phyloP scores from a whole-genome alignment of 1,284 basidiomycete species.

The Schizophyllum amplum region DNA sequence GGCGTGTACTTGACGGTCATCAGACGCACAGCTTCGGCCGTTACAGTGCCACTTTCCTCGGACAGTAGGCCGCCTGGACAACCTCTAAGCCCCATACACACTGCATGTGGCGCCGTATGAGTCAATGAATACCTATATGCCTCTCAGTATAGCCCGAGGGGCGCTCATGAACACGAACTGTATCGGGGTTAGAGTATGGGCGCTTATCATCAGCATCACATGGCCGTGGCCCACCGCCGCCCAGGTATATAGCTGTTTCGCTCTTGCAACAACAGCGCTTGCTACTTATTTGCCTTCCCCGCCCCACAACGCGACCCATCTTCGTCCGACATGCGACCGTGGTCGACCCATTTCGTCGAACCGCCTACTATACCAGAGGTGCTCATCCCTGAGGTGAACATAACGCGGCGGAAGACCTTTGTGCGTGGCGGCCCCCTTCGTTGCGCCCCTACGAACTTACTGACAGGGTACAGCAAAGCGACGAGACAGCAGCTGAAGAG shows the following conservation, averaged over 20 bases:
- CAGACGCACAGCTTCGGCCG: too few relatives aligned
- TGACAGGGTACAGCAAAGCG: not conserved
- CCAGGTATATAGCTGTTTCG: not conserved
- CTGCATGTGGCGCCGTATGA: too few relatives aligned
- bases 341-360: not conserved
- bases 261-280: not conserved
- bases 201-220: not conserved
- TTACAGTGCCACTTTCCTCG: too few relatives aligned
- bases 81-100: too few relatives aligned
- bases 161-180: not conserved
- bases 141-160: not conserved
- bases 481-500: not conserved
- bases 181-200: not conserved
- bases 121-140: not conserved
- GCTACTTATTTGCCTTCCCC: not conserved
- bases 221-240: not conserved
- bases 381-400: not conserved
- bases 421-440: not conserved
- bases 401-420: not conserved
- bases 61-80: too few relatives aligned
- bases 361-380: not conserved
- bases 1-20: too few relatives aligned
- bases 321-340: not conserved
- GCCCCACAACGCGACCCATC: not conserved
- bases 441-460: too few relatives aligned